phyloP scores from a whole-genome alignment of 257 asterid species.

The Salvia hispanica region DNA sequence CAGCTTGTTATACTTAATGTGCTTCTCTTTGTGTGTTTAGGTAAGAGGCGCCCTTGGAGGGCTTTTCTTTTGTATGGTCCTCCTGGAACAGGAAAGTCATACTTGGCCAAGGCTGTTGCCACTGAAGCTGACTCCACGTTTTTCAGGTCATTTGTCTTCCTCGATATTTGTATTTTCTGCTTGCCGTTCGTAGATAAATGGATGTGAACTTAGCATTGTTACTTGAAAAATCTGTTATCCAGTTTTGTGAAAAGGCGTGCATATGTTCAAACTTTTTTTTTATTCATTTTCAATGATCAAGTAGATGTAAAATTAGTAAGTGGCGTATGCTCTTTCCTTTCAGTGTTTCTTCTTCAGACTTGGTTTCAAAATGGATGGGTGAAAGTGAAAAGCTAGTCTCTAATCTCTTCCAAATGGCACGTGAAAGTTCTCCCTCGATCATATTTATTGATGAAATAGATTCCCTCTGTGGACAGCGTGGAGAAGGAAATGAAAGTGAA shows the following conservation, averaged over 20 bases:
- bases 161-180: slow-evolving; percentile 5
- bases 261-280: slow-evolving; percentile 7
- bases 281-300: slow-evolving; percentile 28
- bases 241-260: slow-evolving; percentile 11
- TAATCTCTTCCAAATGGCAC: slow-evolving; percentile 96
- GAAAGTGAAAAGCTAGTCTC: slow-evolving; percentile 99
- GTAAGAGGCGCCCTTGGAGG: slow-evolving; percentile 97
- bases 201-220: slow-evolving; percentile 15
- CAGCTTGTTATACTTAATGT: neutral
- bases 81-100: slow-evolving; percentile 98
- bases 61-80: slow-evolving; percentile 99
- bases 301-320: slow-evolving; percentile 55
- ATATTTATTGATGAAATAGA: slow-evolving; percentile 95
- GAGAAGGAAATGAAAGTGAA: slow-evolving; percentile 99
- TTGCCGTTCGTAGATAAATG: slow-evolving; percentile 7
- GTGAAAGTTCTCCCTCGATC: slow-evolving; percentile 95
- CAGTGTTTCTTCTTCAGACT: slow-evolving; percentile 96
- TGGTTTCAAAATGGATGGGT: slow-evolving; percentile 99
- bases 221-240: slow-evolving; percentile 18
- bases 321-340: slow-evolving; percentile 58
- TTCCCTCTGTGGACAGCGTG: slow-evolving; percentile 93
- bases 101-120: slow-evolving; percentile 98
- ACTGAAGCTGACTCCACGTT: slow-evolving; percentile 98
- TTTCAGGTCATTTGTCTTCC: slow-evolving; percentile 62
- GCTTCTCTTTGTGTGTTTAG: slow-evolving; percentile 38